Conservation (phyloP, 495 filamentous ascomycete species). For the Daldinia childiae region DNA sequence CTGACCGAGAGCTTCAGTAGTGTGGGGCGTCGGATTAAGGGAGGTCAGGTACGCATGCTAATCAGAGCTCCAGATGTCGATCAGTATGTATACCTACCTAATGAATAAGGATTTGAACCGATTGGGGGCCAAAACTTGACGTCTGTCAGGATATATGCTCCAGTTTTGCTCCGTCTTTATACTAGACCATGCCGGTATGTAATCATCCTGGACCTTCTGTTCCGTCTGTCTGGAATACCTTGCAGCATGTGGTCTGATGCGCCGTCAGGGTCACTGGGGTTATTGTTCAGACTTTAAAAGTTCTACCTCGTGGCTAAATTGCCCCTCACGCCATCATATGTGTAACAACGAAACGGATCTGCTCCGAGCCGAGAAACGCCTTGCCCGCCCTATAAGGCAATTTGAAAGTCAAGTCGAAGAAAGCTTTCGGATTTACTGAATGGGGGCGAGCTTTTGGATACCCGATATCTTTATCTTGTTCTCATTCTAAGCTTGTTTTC, state of each 20-base stretch:
- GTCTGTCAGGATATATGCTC: background rate
- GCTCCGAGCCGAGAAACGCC: background rate
- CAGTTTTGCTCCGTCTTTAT: background rate
- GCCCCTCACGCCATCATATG: background rate
- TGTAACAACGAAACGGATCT: background rate
- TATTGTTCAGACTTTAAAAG: background rate
- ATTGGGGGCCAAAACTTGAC: background rate
- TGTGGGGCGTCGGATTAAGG: conserved; percentile 28
- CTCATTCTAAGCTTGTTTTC: background rate
- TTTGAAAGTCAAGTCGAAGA: background rate
- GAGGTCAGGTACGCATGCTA: conserved; percentile 4
- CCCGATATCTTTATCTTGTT: background rate
- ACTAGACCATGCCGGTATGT: background rate
- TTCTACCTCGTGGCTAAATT: background rate
- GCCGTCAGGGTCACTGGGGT: background rate
- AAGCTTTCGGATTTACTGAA: background rate
- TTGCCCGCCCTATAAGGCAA: background rate
- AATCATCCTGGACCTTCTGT: background rate
- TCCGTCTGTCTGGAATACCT: background rate
- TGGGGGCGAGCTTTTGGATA: background rate
- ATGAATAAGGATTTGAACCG: background rate
- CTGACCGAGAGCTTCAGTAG: conserved; percentile 12
- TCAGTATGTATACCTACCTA: background rate
- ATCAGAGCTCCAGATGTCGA: background rate
- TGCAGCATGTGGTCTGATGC: background rate